These are phyloP conservation scores for Penicillium sp. DNA, from an alignment of 2,329 filamentous ascomycete species.

Conservation along the genomic window DNA sequence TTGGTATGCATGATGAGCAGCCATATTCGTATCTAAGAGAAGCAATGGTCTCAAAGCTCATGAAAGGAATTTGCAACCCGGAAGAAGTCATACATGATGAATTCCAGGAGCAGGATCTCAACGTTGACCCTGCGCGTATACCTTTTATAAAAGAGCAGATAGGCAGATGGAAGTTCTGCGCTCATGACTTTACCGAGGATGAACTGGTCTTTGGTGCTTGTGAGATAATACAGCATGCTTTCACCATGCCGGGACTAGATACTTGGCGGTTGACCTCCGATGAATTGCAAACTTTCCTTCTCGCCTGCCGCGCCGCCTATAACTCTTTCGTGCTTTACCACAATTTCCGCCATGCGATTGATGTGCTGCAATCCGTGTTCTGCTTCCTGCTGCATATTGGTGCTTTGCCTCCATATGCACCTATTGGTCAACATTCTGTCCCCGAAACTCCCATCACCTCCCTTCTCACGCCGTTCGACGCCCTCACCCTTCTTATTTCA, in stretches of 20 bases:
- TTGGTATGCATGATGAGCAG: conserved; percentile 78
- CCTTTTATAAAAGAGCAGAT: conserved; percentile 66
- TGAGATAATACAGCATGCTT: conserved; percentile 84
- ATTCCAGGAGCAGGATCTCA: conserved; percentile 62
- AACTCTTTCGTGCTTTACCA: conserved; percentile 96
- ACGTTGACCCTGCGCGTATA: conserved; percentile 65
- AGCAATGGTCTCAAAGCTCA: conserved; percentile 84
- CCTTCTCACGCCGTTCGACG: conserved; percentile 81
- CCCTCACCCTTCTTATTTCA: conserved; percentile 82
- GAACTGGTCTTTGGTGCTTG: conserved; percentile 83
- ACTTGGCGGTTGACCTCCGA: conserved; percentile 78
- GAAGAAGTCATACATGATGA: conserved; percentile 62
- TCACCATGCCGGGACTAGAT: conserved; percentile 76
- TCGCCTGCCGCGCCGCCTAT: conserved; percentile 89
- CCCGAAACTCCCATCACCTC: conserved; percentile 65
- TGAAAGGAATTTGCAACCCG: conserved; percentile 81
- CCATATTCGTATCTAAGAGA: conserved; percentile 87
- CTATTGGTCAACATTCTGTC: conserved; percentile 30
- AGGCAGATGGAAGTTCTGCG: conserved; percentile 82
- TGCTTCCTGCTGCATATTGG: conserved; percentile 82
- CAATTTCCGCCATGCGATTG: conserved; percentile 96
- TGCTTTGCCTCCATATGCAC: conserved; percentile 66
- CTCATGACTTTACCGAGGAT: conserved; percentile 85
- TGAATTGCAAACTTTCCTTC: conserved; percentile 78
- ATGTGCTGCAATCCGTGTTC: conserved; percentile 91